These are phyloP conservation scores for Eruca vesicaria DNA, from an alignment of 441 rosid genomes.

Conservation along the genomic window DNA sequence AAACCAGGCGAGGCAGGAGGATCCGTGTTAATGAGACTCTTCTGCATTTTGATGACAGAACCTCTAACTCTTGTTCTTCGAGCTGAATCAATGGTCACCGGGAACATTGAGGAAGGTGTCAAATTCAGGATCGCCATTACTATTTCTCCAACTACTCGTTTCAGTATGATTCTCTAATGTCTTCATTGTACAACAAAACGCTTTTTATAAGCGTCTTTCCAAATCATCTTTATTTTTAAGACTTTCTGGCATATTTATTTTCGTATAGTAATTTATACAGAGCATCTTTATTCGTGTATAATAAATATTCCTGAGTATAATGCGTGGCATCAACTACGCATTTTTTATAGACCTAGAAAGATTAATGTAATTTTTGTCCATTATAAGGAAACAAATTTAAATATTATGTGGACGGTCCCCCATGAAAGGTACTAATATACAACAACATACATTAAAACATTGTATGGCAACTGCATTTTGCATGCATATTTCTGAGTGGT, in stretches of 20 bases:
- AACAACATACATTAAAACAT: too few relatives aligned
- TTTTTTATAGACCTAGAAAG: too few relatives aligned
- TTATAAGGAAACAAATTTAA: too few relatives aligned
- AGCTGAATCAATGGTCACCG: background rate
- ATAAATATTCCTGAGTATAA: background rate
- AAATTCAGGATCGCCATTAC: background rate
- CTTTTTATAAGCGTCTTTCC: background rate
- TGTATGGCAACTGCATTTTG: background rate
- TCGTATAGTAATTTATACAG: background rate
- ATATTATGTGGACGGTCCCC: too few relatives aligned
- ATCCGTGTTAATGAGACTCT: background rate
- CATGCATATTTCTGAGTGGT: background rate
- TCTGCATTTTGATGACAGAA: background rate
- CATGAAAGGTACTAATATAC: too few relatives aligned
- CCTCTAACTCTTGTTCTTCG: background rate
- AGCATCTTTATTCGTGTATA: too few relatives aligned
- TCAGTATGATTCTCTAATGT: background rate
- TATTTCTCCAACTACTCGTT: background rate
- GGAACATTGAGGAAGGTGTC: background rate
- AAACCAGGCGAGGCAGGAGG: background rate
- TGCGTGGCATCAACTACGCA: too few relatives aligned
- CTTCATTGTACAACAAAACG: background rate
- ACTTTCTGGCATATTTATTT: too few relatives aligned
- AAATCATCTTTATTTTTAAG: background rate
- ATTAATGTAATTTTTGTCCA: too few relatives aligned